Evolutionary conservation across 345 rosid species (phyloP).

Genomic region (Gynandropsis gynandra): DNA sequence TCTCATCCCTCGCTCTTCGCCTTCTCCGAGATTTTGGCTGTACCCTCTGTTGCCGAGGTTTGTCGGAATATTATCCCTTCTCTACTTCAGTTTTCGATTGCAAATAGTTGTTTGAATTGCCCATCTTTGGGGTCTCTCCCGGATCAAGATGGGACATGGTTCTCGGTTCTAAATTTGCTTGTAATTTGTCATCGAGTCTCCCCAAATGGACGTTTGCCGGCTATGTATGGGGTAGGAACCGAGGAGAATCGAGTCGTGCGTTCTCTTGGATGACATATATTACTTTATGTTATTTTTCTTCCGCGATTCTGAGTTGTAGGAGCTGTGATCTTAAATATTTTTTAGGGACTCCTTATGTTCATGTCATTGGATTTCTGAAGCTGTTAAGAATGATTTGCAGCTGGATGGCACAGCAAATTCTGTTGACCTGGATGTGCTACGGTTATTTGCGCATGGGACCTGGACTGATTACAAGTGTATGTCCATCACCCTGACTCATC

Average conservation of each 20-base stretch:
- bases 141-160: neutral
- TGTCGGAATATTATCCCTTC: neutral
- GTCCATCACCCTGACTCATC: neutral
- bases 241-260: neutral
- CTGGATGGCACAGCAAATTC: conserved; percentile 71
- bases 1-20: conserved; percentile 31
- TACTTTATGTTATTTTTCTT: neutral
- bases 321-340: neutral
- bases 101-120: neutral
- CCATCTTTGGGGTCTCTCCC: conserved; percentile 6
- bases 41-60: conserved; percentile 27
- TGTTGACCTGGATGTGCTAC: conserved; percentile 46
- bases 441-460: conserved; percentile 86
- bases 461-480: conserved; percentile 93
- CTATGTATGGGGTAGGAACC: neutral
- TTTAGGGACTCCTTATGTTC: neutral
- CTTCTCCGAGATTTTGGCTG: conserved; percentile 31
- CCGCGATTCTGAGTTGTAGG: neutral
- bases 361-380: neutral
- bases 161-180: neutral
- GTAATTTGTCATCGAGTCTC: neutral
- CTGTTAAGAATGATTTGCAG: conserved; percentile 35
- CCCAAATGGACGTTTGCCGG: neutral
- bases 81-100: neutral
- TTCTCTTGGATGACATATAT: neutral